Conservation (phyloP, 2,329 filamentous ascomycete genomes). For the Pseudogymnoascus sp. region DNA sequence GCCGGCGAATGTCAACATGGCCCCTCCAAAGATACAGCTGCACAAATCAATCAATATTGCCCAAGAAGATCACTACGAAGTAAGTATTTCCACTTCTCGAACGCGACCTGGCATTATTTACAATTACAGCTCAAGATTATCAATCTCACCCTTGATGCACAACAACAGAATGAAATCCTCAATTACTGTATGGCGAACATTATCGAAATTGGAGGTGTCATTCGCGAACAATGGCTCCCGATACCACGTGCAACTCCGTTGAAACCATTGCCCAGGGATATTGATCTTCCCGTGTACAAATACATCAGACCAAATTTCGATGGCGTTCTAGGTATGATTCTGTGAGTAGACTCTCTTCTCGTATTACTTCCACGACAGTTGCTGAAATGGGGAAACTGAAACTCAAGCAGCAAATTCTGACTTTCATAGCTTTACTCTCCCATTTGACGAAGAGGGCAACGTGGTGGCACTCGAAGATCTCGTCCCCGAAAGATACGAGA, state of each 20-base stretch:
- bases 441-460: neutral
- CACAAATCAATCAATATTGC: neutral
- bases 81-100: neutral
- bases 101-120: neutral
- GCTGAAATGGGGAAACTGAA: too few relatives aligned
- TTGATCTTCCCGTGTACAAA: neutral
- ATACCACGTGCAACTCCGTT: neutral
- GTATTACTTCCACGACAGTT: too few relatives aligned
- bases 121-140: neutral
- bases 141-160: neutral
- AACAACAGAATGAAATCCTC: neutral
- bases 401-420: too few relatives aligned
- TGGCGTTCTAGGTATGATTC: neutral
- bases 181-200: neutral
- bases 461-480: neutral
- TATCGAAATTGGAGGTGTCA: constrained; percentile 3
- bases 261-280: neutral
- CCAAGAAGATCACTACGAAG: constrained; percentile 2
- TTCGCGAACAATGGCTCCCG: neutral
- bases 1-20: neutral
- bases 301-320: neutral
- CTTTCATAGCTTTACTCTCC: neutral
- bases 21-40: neutral
- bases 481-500: neutral
- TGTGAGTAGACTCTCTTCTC: too few relatives aligned